These are phyloP conservation scores for Claviceps quebecensis DNA, from an alignment of 2,329 filamentous ascomycete genomes.

Conservation along the genomic window DNA sequence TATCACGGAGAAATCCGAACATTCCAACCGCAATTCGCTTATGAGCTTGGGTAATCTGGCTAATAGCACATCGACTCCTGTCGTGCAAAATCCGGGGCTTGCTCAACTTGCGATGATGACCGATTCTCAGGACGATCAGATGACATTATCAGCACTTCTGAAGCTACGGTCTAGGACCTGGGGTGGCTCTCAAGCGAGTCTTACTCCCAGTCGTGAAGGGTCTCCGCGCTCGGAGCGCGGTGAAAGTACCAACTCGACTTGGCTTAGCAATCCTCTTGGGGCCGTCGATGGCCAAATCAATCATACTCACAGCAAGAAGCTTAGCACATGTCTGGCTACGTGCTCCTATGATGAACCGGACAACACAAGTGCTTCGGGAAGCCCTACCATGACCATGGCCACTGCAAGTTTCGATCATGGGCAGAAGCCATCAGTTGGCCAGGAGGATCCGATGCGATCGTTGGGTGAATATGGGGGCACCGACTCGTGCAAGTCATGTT, in stretches of 20 bases:
- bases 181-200: constrained; percentile 65
- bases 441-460: background rate
- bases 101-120: constrained; percentile 60
- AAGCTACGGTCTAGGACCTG: constrained; percentile 63
- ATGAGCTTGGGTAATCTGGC: constrained; percentile 48
- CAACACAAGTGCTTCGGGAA: constrained; percentile 29
- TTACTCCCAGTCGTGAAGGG: constrained; percentile 40
- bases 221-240: constrained; percentile 36
- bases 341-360: constrained; percentile 36
- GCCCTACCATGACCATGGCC: constrained; percentile 35
- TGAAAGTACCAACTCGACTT: constrained; percentile 19
- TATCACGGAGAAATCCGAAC: constrained; percentile 91
- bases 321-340: constrained; percentile 34
- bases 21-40: constrained; percentile 85
- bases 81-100: constrained; percentile 55
- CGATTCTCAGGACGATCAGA: constrained; percentile 47
- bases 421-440: background rate
- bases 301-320: constrained; percentile 28
- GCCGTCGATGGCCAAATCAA: background rate
- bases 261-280: constrained; percentile 5
- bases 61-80: constrained; percentile 27
- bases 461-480: background rate
- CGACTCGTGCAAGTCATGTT: background rate
- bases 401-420: constrained; percentile 13
- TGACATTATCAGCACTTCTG: constrained; percentile 59